These are phyloP conservation scores for Posidonia australis DNA, from an alignment of 106 monocot genomes.

Conservation along the genomic window DNA sequence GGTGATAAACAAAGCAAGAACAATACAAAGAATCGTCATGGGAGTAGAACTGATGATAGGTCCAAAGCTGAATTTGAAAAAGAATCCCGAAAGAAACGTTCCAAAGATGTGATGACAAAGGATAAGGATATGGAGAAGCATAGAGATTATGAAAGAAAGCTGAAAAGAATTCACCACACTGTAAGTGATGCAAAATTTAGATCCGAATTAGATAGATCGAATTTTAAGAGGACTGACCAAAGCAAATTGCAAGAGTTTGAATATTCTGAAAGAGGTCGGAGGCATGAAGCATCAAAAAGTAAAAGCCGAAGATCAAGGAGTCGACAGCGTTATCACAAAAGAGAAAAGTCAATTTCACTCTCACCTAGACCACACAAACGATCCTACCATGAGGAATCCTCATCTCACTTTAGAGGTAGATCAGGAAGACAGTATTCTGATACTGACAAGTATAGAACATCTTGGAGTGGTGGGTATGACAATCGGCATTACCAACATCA, in stretches of 20 bases:
- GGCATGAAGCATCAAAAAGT: constrained; percentile 28
- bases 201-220: constrained; percentile 20
- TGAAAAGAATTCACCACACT: constrained; percentile 25
- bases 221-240: constrained; percentile 38
- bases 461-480: constrained; percentile 34
- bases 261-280: constrained; percentile 32
- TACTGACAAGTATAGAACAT: constrained; percentile 31
- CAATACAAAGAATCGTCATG: constrained; percentile 19
- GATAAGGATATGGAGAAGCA: constrained; percentile 27
- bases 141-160: constrained; percentile 23
- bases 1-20: constrained; percentile 32
- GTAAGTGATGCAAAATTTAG: constrained; percentile 26
- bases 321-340: constrained; percentile 29
- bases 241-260: constrained; percentile 22
- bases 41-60: constrained; percentile 19
- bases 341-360: constrained; percentile 34
- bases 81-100: constrained; percentile 24
- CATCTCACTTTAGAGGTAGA: constrained; percentile 27
- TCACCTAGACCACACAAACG: constrained; percentile 44
- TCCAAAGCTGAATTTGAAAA: constrained; percentile 15
- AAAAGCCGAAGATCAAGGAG: constrained; percentile 73
- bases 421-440: constrained; percentile 41
- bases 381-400: constrained; percentile 19
- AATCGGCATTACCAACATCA: constrained; percentile 33
- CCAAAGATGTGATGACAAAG: constrained; percentile 19